These are phyloP conservation scores for Arthrobotrys pseudoclavata DNA, from an alignment of 2,329 filamentous ascomycete genomes.

Conservation along the genomic window DNA sequence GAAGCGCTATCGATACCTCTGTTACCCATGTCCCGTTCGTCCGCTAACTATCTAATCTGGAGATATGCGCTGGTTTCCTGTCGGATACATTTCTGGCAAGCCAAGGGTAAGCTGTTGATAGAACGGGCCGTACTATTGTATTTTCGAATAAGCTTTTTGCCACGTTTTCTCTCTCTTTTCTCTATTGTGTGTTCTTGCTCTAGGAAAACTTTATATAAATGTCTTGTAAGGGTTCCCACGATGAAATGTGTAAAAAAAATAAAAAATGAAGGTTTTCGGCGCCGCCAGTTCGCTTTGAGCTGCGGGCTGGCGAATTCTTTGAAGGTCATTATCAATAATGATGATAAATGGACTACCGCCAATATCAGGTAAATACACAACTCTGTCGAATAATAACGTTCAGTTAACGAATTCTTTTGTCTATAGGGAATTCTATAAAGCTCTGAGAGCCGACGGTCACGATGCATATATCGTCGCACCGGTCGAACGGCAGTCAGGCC, in stretches of 20 bases:
- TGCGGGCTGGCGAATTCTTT: slow-evolving; percentile 26
- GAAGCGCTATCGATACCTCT: slow-evolving; percentile 9
- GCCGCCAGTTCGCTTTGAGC: slow-evolving; percentile 10
- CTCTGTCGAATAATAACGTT: not conserved
- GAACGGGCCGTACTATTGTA: slow-evolving; percentile 3
- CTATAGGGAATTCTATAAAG: slow-evolving; percentile 65
- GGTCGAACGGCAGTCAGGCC: slow-evolving; percentile 68
- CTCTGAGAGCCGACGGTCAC: slow-evolving; percentile 66
- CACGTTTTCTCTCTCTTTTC: slow-evolving; percentile 17
- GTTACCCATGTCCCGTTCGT: slow-evolving; percentile 3
- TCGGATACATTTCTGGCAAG: slow-evolving; percentile 35
- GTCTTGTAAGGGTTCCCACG: slow-evolving; percentile 1
- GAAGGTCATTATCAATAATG: slow-evolving; percentile 63
- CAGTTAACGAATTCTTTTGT: slow-evolving; percentile 27
- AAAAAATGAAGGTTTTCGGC: slow-evolving; percentile 40
- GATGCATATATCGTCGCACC: slow-evolving; percentile 68
- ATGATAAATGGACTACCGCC: slow-evolving; percentile 67
- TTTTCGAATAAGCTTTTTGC: slow-evolving; percentile 28
- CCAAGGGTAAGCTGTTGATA: not conserved
- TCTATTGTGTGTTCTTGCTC: not conserved
- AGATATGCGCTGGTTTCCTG: slow-evolving; percentile 19
- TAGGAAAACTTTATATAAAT: slow-evolving; percentile 47
- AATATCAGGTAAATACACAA: slow-evolving; percentile 64
- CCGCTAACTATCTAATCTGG: slow-evolving; percentile 12
- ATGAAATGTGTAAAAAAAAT: slow-evolving; percentile 21